These are phyloP conservation scores for Cladosporium sp. DNA, from an alignment of 2,329 filamentous ascomycete species.

Conservation along the genomic window DNA sequence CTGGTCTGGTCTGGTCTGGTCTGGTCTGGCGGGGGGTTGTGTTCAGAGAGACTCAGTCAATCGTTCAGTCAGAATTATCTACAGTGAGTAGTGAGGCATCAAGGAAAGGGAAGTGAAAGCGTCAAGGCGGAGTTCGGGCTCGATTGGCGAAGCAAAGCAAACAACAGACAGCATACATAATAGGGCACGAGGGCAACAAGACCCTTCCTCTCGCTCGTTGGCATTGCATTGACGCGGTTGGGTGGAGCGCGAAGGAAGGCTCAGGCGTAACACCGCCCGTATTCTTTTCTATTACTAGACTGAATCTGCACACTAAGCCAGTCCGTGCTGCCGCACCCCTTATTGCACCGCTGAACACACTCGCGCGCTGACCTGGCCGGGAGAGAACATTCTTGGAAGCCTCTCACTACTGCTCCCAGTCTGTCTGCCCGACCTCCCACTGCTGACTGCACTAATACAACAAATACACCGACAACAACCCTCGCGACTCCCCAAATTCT, in stretches of 20 bases:
- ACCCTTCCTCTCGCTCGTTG: not conserved
- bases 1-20: too few relatives aligned
- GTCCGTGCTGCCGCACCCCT: slow-evolving; percentile 19
- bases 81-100: too few relatives aligned
- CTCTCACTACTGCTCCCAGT: not conserved
- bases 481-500: not conserved
- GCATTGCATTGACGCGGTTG: not conserved
- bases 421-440: not conserved
- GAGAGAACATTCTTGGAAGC: slow-evolving; percentile 10
- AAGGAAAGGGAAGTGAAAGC: not conserved
- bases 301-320: slow-evolving; percentile 16
- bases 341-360: slow-evolving; percentile 12
- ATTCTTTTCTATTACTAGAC: slow-evolving; percentile 17
- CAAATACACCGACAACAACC: too few relatives aligned
- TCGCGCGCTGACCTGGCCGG: not conserved
- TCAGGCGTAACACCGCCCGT: slow-evolving; percentile 14
- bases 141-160: not conserved
- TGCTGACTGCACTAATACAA: not conserved
- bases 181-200: not conserved
- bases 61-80: not conserved
- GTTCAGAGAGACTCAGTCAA: not conserved
- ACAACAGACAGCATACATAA: not conserved
- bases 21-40: not conserved
- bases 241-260: slow-evolving; percentile 4
- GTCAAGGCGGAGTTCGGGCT: not conserved